These are phyloP conservation scores for Populus nigra DNA, from an alignment of 345 rosid genomes.

Conservation along the genomic window DNA sequence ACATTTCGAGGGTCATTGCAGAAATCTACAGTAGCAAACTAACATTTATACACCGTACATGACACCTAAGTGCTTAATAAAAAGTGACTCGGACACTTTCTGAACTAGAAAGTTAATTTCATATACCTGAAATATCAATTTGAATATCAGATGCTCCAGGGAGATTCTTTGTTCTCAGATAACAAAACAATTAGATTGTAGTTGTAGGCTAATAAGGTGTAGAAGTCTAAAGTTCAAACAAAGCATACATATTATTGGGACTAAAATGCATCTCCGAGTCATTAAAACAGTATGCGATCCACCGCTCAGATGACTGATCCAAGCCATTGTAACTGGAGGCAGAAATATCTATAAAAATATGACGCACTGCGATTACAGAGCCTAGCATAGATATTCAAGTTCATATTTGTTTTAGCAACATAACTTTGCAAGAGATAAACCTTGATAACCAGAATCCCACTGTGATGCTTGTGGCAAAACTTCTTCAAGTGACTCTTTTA, in stretches of 20 bases:
- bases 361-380: slow-evolving; percentile 15
- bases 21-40: slow-evolving; percentile 45
- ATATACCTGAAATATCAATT: slow-evolving; percentile 56
- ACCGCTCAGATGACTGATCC: slow-evolving; percentile 62
- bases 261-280: slow-evolving; percentile 51
- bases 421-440: slow-evolving; percentile 37
- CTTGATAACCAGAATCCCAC: slow-evolving; percentile 63
- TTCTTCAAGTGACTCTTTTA: slow-evolving; percentile 55
- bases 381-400: slow-evolving; percentile 8
- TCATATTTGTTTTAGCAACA: slow-evolving; percentile 3
- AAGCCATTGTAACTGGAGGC: slow-evolving; percentile 51
- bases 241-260: slow-evolving; percentile 65
- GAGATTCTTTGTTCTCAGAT: slow-evolving; percentile 44
- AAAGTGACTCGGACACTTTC: background rate
- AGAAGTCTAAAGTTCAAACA: slow-evolving; percentile 13
- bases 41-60: slow-evolving; percentile 3
- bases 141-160: slow-evolving; percentile 51
- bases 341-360: slow-evolving; percentile 39
- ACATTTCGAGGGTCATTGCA: slow-evolving; percentile 54
- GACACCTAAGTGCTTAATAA: background rate
- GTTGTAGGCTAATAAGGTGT: slow-evolving; percentile 11
- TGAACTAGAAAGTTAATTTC: background rate
- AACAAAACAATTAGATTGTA: slow-evolving; percentile 20
- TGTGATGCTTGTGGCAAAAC: slow-evolving; percentile 50
- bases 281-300: slow-evolving; percentile 72